Evolutionary conservation across 2,329 filamentous ascomycete species (phyloP).

Genomic region (Paecilomyces dactylethromorphus): DNA sequence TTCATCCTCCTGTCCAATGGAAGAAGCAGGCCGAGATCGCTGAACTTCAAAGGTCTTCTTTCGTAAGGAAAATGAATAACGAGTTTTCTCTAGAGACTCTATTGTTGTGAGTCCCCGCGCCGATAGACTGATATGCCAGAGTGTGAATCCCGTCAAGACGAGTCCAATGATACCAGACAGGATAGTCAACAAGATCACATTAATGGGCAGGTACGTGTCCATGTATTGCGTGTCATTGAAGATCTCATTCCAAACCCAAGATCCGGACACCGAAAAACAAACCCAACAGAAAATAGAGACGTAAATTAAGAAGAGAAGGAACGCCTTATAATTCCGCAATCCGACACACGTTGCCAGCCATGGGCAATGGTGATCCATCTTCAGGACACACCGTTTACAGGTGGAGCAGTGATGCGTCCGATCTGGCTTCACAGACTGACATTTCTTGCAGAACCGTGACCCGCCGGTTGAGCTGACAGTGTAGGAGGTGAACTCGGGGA

Average conservation of each 20-base stretch:
- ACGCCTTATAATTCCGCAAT: constrained; percentile 90
- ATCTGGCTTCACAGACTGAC: constrained; percentile 88
- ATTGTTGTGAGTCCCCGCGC: constrained; percentile 83
- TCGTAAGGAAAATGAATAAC: constrained; percentile 77
- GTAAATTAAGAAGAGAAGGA: constrained; percentile 86
- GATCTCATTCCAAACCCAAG: constrained; percentile 83
- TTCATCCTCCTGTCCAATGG: constrained; percentile 23
- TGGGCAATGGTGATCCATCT: constrained; percentile 99
- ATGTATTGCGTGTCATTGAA: constrained; percentile 62
- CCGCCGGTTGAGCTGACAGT: constrained; percentile 90
- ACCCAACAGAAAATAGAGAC: constrained; percentile 79
- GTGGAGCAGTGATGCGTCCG: constrained; percentile 95
- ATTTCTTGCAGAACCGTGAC: constrained; percentile 93
- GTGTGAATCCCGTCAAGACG: constrained; percentile 81
- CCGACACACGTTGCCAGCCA: constrained; percentile 97
- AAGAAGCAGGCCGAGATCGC: constrained; percentile 39
- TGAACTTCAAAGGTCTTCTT: constrained; percentile 63
- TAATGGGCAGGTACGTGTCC: constrained; percentile 76
- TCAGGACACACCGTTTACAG: constrained; percentile 87
- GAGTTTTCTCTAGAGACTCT: constrained; percentile 90
- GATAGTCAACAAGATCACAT: constrained; percentile 82
- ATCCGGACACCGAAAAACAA: constrained; percentile 66
- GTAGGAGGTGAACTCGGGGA: constrained; percentile 62
- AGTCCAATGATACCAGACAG: constrained; percentile 86
- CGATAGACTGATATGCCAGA: constrained; percentile 83